phyloP scores from a whole-genome alignment of 352 stramenopile genomes.

The Globisporangium lucens region DNA sequence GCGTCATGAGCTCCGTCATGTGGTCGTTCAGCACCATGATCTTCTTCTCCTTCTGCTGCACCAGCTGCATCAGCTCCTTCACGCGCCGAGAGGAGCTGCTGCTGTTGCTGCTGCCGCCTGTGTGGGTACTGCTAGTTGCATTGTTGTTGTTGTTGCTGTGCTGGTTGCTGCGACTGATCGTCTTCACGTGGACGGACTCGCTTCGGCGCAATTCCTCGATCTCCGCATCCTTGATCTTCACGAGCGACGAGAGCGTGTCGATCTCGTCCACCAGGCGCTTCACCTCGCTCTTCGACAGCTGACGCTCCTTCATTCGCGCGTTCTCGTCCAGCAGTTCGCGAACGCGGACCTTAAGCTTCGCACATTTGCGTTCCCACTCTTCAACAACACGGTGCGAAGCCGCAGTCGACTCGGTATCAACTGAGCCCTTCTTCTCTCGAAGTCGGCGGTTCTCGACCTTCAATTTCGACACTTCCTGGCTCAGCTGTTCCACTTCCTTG shows the following conservation, averaged over 20 bases:
- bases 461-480: slow-evolving; percentile 42
- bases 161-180: slow-evolving; percentile 15
- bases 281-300: slow-evolving; percentile 38
- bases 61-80: slow-evolving; percentile 40
- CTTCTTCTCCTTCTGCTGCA: slow-evolving; percentile 72
- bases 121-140: slow-evolving; percentile 5
- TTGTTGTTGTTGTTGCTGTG: slow-evolving; percentile 5
- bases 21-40: slow-evolving; percentile 85
- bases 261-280: slow-evolving; percentile 47
- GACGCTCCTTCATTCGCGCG: slow-evolving; percentile 43
- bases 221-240: slow-evolving; percentile 54
- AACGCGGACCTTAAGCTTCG: slow-evolving; percentile 43
- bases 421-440: slow-evolving; percentile 16
- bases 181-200: slow-evolving; percentile 15
- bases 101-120: slow-evolving; percentile 13
- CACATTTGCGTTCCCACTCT: slow-evolving; percentile 42
- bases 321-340: slow-evolving; percentile 53
- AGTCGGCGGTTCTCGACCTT: slow-evolving; percentile 52
- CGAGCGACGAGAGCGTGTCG: slow-evolving; percentile 40
- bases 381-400: slow-evolving; percentile 10
- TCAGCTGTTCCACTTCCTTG: slow-evolving; percentile 31
- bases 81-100: slow-evolving; percentile 36
- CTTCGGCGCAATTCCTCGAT: slow-evolving; percentile 30
- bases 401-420: slow-evolving; percentile 3
- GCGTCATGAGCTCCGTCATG: slow-evolving; percentile 79